Evolutionary conservation across 192 early-diverging fungal species (phyloP).

Genomic region (Podila epicladia): DNA sequence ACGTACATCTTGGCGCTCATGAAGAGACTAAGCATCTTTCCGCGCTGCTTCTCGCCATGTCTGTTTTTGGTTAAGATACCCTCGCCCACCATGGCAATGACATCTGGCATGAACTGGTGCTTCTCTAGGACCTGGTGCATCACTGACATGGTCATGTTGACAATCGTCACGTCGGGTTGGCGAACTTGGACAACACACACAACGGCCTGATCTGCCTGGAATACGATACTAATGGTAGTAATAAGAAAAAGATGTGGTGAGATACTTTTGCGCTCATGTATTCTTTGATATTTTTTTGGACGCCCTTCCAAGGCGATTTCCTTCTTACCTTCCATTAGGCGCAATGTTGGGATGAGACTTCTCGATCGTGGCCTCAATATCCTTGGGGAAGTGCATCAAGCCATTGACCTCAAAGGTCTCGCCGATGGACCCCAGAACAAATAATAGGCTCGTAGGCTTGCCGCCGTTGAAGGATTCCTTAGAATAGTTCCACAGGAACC

Average conservation of each 20-base stretch:
- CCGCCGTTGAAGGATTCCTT: constrained; percentile 60
- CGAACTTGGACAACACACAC: constrained; percentile 51
- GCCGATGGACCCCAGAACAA: constrained; percentile 76
- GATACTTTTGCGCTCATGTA: not conserved
- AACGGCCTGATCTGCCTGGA: constrained; percentile 53
- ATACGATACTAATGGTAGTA: constrained; percentile 39
- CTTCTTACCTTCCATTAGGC: constrained; percentile 57
- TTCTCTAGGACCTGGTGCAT: constrained; percentile 75
- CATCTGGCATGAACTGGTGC: constrained; percentile 77
- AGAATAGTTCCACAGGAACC: constrained; percentile 83
- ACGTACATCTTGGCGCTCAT: constrained; percentile 52
- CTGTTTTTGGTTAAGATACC: constrained; percentile 69
- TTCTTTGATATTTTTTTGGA: not conserved
- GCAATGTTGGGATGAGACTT: constrained; percentile 64
- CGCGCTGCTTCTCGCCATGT: constrained; percentile 71
- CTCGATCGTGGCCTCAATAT: constrained; percentile 81
- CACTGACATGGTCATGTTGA: constrained; percentile 66
- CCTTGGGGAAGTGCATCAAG: constrained; percentile 75
- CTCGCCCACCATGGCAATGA: constrained; percentile 68
- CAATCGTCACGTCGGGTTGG: constrained; percentile 46
- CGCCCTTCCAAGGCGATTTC: not conserved
- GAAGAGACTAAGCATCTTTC: constrained; percentile 52
- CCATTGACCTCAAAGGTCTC: constrained; percentile 80
- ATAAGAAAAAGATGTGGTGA: not conserved
- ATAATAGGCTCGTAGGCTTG: constrained; percentile 62